Base-by-base conservation (phyloP, 208 protist genomes). In the Angomonas desouzai region DNA sequence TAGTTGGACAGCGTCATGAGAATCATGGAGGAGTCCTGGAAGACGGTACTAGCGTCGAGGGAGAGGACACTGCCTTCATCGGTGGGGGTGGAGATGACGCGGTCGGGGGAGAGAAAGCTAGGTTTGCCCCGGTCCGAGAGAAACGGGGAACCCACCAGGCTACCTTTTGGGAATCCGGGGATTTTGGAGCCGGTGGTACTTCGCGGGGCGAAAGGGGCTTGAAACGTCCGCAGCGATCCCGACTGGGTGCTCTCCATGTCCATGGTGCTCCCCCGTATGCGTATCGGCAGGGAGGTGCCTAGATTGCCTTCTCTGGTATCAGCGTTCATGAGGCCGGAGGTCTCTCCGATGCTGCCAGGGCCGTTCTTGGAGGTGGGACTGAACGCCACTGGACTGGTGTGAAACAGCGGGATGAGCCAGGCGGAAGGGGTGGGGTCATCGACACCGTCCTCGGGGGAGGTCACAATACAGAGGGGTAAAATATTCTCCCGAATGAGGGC, bases 1-100 rank as follows among this genome's bases (percentile, higher is more conserved):
- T 84, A 80, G 71, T 84, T 94, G 48, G 68, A 34, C 18, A 92
- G 23, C 7, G 76, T 82, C 33, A 80, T 59, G 43, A 93, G 85
- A 18, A 56, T 68, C 6, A 88, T 34, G 13, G 3, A 40, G 56
- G 1, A 10, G 1, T n/a, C 22, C 4, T 32, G n/a, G 28, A 49
- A 30, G 10, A 49, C 58, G 36, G 30, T 45, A 23, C 30, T 43
- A 30, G 30, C 90, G 43, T 70, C 48, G 18, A 92, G 27, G 10
- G 81, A 80, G 28, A 80, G 57, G 53, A 91, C 86, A n/a, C 55
- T 62, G 6, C 82, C 40, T 20, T 60, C 66, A 43, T 68, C 61
- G 23, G 68, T 66, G 32, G 64, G 66, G 23, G 59, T 58, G 28
- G 63, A 49, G 61, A 64, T 66, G 48, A 70, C 64, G 29, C 55